A percentile compares a stretch with the other conserved stretches of the same genome.
phyloP scores from a whole-genome alignment of 1,284 basidiomycete genomes.

The Ceratobasidium sp. region DNA sequence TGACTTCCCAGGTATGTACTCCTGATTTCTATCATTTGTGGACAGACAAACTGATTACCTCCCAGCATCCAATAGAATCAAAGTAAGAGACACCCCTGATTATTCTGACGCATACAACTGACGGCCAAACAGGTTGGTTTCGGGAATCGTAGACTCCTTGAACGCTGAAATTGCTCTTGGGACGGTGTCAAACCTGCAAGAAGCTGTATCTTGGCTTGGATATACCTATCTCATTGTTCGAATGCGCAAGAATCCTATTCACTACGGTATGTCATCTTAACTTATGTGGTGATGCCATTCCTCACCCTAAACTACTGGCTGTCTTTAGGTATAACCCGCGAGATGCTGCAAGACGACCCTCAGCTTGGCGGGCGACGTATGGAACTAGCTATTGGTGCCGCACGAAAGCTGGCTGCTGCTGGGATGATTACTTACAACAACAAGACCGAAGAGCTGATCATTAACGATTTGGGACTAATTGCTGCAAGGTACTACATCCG shows the following conservation, averaged over 20 bases:
- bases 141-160: slow-evolving; percentile 61
- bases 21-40: not conserved
- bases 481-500: slow-evolving; percentile 97
- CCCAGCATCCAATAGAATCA: slow-evolving; percentile 93
- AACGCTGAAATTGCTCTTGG: slow-evolving; percentile 97
- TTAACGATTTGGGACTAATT: slow-evolving; percentile 91
- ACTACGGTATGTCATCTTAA: slow-evolving; percentile 73
- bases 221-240: slow-evolving; percentile 98
- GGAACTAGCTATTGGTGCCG: slow-evolving; percentile 77
- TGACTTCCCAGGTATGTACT: slow-evolving; percentile 78
- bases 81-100: slow-evolving; percentile 64
- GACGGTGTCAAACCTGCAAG: slow-evolving; percentile 87
- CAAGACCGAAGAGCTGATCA: slow-evolving; percentile 69
- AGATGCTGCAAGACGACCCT: slow-evolving; percentile 80
- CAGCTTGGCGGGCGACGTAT: slow-evolving; percentile 79
- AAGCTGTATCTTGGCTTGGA: slow-evolving; percentile 95
- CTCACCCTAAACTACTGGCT: slow-evolving; percentile 1
- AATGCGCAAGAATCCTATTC: slow-evolving; percentile 91
- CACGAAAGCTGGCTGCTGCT: slow-evolving; percentile 74
- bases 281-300: not conserved
- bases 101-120: not conserved
- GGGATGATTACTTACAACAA: slow-evolving; percentile 88
- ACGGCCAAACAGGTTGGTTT: slow-evolving; percentile 17
- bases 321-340: slow-evolving; percentile 76
- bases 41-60: slow-evolving; percentile 18